A percentile compares a stretch with the other conserved stretches of the same genome.
These are phyloP conservation scores for Lathyrus oleraceus DNA, from an alignment of 306 rosid species.

Conservation along the genomic window DNA sequence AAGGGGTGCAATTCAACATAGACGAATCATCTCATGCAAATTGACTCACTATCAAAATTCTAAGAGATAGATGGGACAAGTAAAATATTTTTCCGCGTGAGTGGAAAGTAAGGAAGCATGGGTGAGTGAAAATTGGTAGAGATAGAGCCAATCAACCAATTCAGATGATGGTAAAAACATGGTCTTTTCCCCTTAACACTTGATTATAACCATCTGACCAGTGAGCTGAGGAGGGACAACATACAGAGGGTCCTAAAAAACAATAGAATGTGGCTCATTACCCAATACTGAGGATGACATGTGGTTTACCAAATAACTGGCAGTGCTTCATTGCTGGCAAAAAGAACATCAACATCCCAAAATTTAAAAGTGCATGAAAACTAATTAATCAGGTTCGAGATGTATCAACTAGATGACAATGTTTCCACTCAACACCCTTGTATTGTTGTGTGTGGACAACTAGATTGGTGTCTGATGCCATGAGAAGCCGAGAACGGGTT, in stretches of 20 bases:
- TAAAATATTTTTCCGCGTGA: not conserved
- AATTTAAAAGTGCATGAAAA: not conserved
- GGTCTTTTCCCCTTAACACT: not conserved
- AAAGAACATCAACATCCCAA: not conserved
- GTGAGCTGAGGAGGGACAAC: not conserved
- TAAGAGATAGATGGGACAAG: not conserved
- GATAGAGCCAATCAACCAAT: not conserved
- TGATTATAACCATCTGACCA: not conserved
- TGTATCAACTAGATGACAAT: not conserved
- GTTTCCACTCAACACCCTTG: not conserved
- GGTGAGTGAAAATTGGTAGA: not conserved
- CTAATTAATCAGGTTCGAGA: not conserved
- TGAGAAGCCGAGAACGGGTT: no score
- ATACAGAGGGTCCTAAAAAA: not conserved
- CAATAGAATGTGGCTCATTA: not conserved
- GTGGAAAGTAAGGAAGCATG: not conserved
- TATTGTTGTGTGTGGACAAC: not conserved
- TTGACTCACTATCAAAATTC: not conserved
- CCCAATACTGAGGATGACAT: not conserved
- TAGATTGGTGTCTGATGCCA: not conserved
- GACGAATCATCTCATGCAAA: not conserved
- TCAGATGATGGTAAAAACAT: not conserved
- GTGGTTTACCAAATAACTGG: not conserved
- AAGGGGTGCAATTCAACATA: no score
- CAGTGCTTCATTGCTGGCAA: not conserved